Evolutionary conservation across 1,284 basidiomycete species (phyloP).

Genomic region (Boletus mariae): DNA sequence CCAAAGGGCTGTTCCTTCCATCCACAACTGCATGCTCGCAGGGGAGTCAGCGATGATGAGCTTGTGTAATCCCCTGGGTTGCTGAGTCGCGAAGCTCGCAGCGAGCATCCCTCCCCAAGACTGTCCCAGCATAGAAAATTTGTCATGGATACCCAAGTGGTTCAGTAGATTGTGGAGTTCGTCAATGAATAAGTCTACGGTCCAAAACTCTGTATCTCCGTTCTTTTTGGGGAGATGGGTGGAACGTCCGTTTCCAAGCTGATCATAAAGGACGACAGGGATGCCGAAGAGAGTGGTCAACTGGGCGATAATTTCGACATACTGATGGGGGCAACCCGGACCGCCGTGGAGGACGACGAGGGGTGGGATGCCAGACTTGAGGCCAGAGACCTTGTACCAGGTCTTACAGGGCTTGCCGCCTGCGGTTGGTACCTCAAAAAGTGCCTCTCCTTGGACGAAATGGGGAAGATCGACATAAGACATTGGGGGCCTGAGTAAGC

Average conservation of each 20-base stretch:
- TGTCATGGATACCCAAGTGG: conserved; percentile 36
- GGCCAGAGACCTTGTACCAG: conserved; percentile 44
- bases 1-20: conserved; percentile 33
- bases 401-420: conserved; percentile 38
- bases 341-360: conserved; percentile 47
- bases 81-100: conserved; percentile 34
- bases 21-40: conserved; percentile 40
- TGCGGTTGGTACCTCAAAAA: conserved; percentile 24
- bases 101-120: conserved; percentile 53
- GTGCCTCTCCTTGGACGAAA: conserved; percentile 25
- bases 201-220: conserved; percentile 41
- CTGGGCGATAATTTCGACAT: conserved; percentile 36
- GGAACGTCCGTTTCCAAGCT: conserved; percentile 44
- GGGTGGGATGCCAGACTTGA: conserved; percentile 32
- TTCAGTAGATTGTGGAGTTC: conserved; percentile 45
- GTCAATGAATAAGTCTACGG: conserved; percentile 41
- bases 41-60: conserved; percentile 40
- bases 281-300: conserved; percentile 30
- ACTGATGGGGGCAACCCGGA: conserved; percentile 39
- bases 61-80: conserved; percentile 40
- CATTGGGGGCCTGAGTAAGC: conserved; percentile 12
- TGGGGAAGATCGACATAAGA: conserved; percentile 15
- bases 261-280: conserved; percentile 48
- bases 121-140: conserved; percentile 43
- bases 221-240: conserved; percentile 44